Evolutionary conservation across 2,329 filamentous ascomycete genomes (phyloP), one percentile per base, ranked within the genome.

Genomic region (Microdochium paspali): DNA sequence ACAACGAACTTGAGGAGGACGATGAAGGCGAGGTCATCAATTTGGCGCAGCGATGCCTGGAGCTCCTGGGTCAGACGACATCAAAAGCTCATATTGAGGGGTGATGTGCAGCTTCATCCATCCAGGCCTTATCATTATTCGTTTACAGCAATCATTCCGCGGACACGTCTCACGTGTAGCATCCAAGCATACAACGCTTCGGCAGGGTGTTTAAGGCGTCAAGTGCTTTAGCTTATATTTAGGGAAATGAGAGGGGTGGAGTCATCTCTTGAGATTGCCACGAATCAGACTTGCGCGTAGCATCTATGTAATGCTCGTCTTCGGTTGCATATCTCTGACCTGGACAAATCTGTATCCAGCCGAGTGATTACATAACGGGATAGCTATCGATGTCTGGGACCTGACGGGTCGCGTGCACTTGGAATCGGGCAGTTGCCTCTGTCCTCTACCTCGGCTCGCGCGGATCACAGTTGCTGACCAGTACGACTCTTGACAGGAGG

Each of bases 1-100:
- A 95, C 50, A 86, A 90, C 54, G 88, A 90, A 56, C 84, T 84
- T 53, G 87, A 85, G 44, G 90, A 95, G 57, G 90, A 95, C 50
- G 90, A 93, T 43, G 90, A 96, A 64, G 87, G 85, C 49, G 91
- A 97, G 65, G 90, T 96, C 42, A 87, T 96, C 53, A 90, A 84
- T 55, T 79, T 98, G 56, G 91, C 93, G 23, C 86, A 91, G 60
- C 80, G 90, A 57, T 97, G 90, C 63, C 75, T 96, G 35, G 91
- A 96, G 66, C 76, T 95, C 3, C 71, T 95, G 28, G 87, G 86
- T 45, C 85, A 88, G 64, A 78, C 76, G 58, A 82, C 76, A 58
- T 82, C 85, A 26, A 91, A 91, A 67, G 78, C 84, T 44, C 83
- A 94, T 54, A 88, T 93, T 53, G 89, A 95, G 66, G 87, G 86